Evolutionary conservation across 306 rosid genomes (phyloP).

Genomic region (Carpinus viminea): DNA sequence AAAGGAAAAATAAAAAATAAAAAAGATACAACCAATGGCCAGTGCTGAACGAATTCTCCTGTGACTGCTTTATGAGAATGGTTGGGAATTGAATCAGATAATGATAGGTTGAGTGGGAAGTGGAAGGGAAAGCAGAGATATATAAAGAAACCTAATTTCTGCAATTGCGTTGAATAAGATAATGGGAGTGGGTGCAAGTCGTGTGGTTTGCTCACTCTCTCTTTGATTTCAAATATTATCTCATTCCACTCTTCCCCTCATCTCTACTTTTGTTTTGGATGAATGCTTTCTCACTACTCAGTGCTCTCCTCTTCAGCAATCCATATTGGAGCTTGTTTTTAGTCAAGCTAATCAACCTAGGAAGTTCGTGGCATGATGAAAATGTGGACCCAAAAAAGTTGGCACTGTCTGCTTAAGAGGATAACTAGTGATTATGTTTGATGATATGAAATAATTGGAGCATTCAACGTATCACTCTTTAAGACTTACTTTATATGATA

Average conservation of each 20-base stretch:
- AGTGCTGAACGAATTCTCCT: neutral
- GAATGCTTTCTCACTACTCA: neutral
- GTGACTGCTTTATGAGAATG: neutral
- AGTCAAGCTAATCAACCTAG: neutral
- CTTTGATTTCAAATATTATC: constrained; percentile 48
- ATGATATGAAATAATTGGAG: neutral
- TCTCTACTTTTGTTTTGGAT: constrained; percentile 1
- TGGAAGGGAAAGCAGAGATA: constrained; percentile 4
- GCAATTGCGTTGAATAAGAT: constrained; percentile 5
- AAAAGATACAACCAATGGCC: neutral
- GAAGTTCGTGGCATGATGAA: neutral
- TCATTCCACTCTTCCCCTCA: constrained; percentile 32
- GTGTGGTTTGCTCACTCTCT: constrained; percentile 42
- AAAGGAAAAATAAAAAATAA: neutral
- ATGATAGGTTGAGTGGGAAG: constrained; percentile 12
- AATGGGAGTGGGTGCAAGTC: constrained; percentile 11
- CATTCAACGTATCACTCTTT: neutral
- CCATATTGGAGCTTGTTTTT: constrained; percentile 35
- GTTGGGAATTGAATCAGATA: neutral
- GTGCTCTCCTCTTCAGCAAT: constrained; percentile 80
- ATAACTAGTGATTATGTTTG: neutral
- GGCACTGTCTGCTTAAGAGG: neutral
- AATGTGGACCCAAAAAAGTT: neutral
- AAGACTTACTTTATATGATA: neutral
- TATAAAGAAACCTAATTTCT: constrained; percentile 11